Base-by-base conservation (phyloP, 2,329 filamentous ascomycete genomes). In the Aspergillus sclerotialis region DNA sequence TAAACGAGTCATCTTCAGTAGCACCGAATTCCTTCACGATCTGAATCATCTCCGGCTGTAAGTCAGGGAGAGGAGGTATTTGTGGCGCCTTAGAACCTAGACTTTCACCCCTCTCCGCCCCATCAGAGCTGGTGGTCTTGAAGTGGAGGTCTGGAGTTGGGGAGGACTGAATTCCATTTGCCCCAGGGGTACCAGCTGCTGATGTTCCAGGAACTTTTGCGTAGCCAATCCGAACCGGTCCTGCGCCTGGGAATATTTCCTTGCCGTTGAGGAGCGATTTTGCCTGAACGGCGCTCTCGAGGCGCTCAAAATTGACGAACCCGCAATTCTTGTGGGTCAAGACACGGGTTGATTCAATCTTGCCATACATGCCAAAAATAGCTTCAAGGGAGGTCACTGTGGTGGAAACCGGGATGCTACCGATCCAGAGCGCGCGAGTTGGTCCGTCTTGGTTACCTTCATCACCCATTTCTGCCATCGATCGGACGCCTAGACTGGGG, bases 271-370 rank as follows among this genome's bases (percentile, higher is more conserved):
- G 80, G 55, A 81, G 75, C 10, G 80, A 80, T 60, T 90, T 93
- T 11, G 92, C 92, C 40, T 86, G 80, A 25, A 95, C 81, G 36
- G 92, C 92, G 56, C 87, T 94, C 45, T 96, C 89, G 18, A 92
- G 67, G 39, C 78, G 82, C 63, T 96, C 88, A 53, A 94, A 98
- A 63, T 98, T 98, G 56, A 98, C 90, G 50, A 98, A 98, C 3
- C 90, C 92, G 58, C 92, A 98, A 64, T 94, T 96, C 73, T 98
- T 98, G 70, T 98, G 88, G 1, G 92, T 96, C 42, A 98, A 72
- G 4, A 98, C 92, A 44, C 92, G 78, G 17, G 87, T 90, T 3
- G 90, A 95, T 46, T 92, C 75, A 43, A 98, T 94, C 3, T 83
- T 76, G 7, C 92, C 92, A 48, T 92, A 94, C n/a, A 81, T 76